A percentile compares a stretch with the other conserved stretches of the same genome.
Conservation (phyloP, 75 land plant species). For the Pseudotsuga menziesii region DNA sequence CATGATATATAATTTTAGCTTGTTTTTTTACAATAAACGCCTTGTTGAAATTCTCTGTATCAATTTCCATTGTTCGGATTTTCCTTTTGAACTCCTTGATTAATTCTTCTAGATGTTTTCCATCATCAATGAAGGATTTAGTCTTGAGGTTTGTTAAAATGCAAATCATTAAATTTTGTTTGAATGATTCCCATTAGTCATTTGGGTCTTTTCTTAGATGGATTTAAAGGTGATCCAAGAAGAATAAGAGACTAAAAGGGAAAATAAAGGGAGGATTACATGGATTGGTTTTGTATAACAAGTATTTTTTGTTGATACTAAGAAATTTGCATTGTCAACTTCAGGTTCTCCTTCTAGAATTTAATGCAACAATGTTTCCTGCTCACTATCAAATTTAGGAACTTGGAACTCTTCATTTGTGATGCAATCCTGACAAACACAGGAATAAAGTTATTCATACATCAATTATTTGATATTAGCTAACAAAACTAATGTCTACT, state of each 20-base stretch:
- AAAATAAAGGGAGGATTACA: slow-evolving; percentile 24
- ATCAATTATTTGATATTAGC: background rate
- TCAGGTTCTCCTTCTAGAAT: slow-evolving; percentile 83
- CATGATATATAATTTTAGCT: slow-evolving; percentile 26
- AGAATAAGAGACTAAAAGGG: slow-evolving; percentile 15
- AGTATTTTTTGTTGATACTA: slow-evolving; percentile 63
- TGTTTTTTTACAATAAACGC: slow-evolving; percentile 30
- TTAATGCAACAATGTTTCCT: slow-evolving; percentile 67
- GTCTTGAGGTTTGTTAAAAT: slow-evolving; percentile 33
- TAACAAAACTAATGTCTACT: background rate
- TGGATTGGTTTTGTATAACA: slow-evolving; percentile 40
- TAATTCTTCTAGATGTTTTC: slow-evolving; percentile 27
- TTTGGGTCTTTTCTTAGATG: slow-evolving; percentile 26
- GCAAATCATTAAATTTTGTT: slow-evolving; percentile 28
- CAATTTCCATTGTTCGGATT: slow-evolving; percentile 52
- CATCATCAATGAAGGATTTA: slow-evolving; percentile 14
- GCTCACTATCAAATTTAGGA: slow-evolving; percentile 64
- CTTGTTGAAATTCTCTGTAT: slow-evolving; percentile 14
- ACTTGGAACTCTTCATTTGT: slow-evolving; percentile 55
- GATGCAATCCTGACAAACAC: slow-evolving; percentile 38
- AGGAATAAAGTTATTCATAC: background rate
- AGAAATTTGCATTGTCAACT: slow-evolving; percentile 69
- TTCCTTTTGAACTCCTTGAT: slow-evolving; percentile 47
- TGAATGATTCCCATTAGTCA: slow-evolving; percentile 13
- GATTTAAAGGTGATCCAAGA: slow-evolving; percentile 28